These are phyloP conservation scores for Combretum micranthum DNA, from an alignment of 345 rosid genomes.

Conservation along the genomic window DNA sequence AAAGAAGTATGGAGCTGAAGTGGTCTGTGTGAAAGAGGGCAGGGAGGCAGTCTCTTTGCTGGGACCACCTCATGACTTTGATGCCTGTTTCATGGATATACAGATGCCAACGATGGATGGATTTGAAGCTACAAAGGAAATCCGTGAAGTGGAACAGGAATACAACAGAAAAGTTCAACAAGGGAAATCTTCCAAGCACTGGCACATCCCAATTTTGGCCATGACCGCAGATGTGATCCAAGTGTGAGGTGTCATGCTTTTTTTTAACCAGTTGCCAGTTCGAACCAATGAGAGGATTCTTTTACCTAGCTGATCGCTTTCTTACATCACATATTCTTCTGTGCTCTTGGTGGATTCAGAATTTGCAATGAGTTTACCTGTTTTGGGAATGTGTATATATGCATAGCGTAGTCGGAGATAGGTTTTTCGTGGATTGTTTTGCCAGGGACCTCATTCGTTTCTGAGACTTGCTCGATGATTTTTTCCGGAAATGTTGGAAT, in stretches of 20 bases:
- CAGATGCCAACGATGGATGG: conserved; percentile 99
- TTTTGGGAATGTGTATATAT: no score
- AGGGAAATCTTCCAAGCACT: conserved; percentile 28
- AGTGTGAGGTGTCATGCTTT: conserved; percentile 76
- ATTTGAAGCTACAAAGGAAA: conserved; percentile 70
- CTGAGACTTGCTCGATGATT: no score
- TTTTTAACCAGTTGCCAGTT: conserved; percentile 23
- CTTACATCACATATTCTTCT: no score
- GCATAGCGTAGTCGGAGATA: no score
- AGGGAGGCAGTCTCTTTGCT: conserved; percentile 53
- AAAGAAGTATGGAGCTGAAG: conserved; percentile 92
- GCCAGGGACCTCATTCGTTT: no score
- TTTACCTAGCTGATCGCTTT: not conserved
- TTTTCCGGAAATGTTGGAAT: no score
- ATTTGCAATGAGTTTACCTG: no score
- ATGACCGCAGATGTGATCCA: conserved; percentile 98
- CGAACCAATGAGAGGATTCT: conserved; percentile 10
- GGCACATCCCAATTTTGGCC: conserved; percentile 73
- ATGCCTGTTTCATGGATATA: conserved; percentile 99
- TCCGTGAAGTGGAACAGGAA: conserved; percentile 52
- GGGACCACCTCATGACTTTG: conserved; percentile 67
- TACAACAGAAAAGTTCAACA: conserved; percentile 25
- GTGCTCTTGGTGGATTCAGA: no score
- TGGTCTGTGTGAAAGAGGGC: conserved; percentile 65
- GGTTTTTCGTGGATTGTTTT: no score